phyloP scores from a whole-genome alignment of 768 basidiomycete genomes.

The Trametes punicea region DNA sequence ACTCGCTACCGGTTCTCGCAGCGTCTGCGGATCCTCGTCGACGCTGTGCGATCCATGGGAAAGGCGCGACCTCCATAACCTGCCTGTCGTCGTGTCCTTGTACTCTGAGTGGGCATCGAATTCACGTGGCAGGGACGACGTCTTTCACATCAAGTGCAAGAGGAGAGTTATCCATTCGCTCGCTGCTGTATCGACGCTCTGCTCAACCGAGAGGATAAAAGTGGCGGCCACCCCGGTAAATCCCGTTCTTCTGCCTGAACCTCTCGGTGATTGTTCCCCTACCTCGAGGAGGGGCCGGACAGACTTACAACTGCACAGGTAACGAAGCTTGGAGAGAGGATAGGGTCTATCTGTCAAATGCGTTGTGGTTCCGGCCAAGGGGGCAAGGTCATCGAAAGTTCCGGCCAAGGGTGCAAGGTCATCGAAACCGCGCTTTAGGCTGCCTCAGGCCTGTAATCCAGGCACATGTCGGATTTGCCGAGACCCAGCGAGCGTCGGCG shows the following conservation, averaged over 20 bases:
- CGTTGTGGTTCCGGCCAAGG: too few species aligned
- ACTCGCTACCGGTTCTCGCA: too few species aligned
- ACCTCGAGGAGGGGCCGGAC: conserved; percentile 1
- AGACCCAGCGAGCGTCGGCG: too few species aligned
- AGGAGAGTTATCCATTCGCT: conserved; percentile 25
- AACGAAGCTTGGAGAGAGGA: conserved; percentile 25
- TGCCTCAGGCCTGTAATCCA: too few species aligned
- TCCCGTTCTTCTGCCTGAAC: conserved; percentile 16
- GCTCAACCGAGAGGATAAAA: not conserved
- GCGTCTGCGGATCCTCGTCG: conserved; percentile 26
- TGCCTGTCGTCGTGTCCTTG: conserved; percentile 20
- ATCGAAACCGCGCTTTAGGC: too few species aligned
- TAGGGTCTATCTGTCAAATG: conserved; percentile 28
- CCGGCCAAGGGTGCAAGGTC: too few species aligned
- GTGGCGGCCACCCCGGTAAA: too few species aligned
- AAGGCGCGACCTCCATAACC: conserved; percentile 17
- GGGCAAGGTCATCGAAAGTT: too few species aligned
- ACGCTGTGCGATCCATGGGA: not conserved
- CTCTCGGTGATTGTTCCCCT: not conserved
- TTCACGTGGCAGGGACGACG: not conserved
- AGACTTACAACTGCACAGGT: conserved; percentile 21
- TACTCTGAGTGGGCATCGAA: not conserved
- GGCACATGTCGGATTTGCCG: too few species aligned
- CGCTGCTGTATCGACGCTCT: conserved; percentile 19
- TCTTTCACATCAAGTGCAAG: not conserved